Evolutionary conservation across 164 flowering plant species (phyloP), one percentile per base, ranked within the genome.

Genomic region (Nymphaea thermarum): DNA sequence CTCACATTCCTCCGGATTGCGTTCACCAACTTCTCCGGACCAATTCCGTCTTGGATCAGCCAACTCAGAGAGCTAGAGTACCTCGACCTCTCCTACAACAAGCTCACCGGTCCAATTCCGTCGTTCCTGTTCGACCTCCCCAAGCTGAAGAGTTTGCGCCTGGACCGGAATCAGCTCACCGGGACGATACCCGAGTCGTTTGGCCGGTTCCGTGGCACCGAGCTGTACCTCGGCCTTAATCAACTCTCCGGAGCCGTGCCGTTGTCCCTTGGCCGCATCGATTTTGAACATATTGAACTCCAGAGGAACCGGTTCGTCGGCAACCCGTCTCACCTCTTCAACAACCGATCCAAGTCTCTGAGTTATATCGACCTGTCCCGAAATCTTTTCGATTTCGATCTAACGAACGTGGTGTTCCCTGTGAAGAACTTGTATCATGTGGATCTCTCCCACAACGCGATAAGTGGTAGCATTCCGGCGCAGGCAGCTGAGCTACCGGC

Each of bases 41-140:
- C 55, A 7, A 12, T 47, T 7, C 55, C 55, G 5, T 7, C 55
- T 3, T 47, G 83, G 69, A 74, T 93, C 44, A 60, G 77, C 71
- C 59, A 78, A 25, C 85, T 90, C 63, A 68, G 60, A 43, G 80
- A 66, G 72, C 74, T 91, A 15, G 66, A 62, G 3, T 74, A 18
- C 61, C 70, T 89, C 18, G 85, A 85, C 7, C 84, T 91, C 67
- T 77, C 87, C 43, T 81, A 72, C 78, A 90, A 90, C 77, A 62
- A 78, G 0, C 76, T 86, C 75, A 55, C 86, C 5, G 95, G 96
- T 16, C 25, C 83, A 0, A 85, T 93, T 60, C 96, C 98, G 0
- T 36, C 79, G 11, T n/a, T 36, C 42, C 42, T 61, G 42, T 61
- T 36, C 64, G 36, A 61, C 6, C 64, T 61, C 42, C 64, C 64